phyloP scores from a whole-genome alignment of 495 filamentous ascomycete species.

The Aspergillus saccharolyticus region DNA sequence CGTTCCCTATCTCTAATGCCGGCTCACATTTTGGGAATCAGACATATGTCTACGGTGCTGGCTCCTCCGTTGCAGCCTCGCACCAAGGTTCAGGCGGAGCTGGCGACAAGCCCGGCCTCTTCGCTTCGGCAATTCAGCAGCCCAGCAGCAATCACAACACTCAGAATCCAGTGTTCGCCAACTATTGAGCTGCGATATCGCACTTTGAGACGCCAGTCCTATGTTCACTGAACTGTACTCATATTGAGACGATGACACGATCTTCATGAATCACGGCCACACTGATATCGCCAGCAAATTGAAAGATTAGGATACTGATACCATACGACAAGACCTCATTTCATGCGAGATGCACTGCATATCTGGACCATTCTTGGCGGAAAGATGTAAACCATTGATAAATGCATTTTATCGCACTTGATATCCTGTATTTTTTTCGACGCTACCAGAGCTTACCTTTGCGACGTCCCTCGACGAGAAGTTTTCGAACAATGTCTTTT shows the following conservation, averaged over 20 bases:
- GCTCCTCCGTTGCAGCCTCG: conserved; percentile 23
- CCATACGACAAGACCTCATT: conserved; percentile 25
- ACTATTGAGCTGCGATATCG: conserved; percentile 24
- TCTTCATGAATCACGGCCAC: conserved; percentile 43
- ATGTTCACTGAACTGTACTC: conserved; percentile 36
- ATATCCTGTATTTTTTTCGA: conserved; percentile 25
- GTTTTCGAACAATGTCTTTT: conserved; percentile 10
- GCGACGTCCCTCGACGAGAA: conserved; percentile 11
- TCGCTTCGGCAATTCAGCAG: conserved; percentile 23
- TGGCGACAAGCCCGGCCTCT: conserved; percentile 27
- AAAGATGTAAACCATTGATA: conserved; percentile 15
- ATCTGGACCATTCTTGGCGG: conserved; percentile 20
- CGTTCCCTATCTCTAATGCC: conserved; percentile 21
- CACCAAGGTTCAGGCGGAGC: conserved; percentile 30
- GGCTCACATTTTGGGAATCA: conserved; percentile 26
- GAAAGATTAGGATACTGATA: conserved; percentile 27
- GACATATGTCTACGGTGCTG: conserved; percentile 26
- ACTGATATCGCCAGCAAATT: conserved; percentile 30
- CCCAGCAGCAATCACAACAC: conserved; percentile 23
- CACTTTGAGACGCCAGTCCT: conserved; percentile 11
- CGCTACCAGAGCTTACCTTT: conserved; percentile 12
- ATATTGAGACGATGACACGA: conserved; percentile 45
- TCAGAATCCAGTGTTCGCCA: conserved; percentile 30
- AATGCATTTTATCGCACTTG: conserved; percentile 12
- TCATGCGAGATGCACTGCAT: conserved; percentile 26